Percentiles rank a stretch among this genome's conserved stretches.
Evolutionary conservation across 805 yeast species (phyloP).

Genomic region (Jamesozyma rosinii): DNA sequence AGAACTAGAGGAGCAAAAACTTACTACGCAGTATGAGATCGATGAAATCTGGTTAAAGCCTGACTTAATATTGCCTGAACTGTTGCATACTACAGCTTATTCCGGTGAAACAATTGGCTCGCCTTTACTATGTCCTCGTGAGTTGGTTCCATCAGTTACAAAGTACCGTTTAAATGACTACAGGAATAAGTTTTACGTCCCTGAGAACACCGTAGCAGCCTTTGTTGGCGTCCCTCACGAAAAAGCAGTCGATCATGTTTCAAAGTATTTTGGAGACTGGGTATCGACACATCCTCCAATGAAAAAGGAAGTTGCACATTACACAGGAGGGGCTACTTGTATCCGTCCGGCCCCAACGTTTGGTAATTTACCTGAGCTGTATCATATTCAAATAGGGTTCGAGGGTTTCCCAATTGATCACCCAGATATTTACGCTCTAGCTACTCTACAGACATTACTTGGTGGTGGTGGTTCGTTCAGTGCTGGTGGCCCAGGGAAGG

Average conservation of each 20-base stretch:
- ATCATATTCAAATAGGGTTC: constrained; percentile 78
- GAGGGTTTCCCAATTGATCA: constrained; percentile 78
- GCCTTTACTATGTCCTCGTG: constrained; percentile 75
- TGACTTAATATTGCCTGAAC: constrained; percentile 78
- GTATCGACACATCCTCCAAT: constrained; percentile 21
- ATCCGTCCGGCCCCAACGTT: constrained; percentile 45
- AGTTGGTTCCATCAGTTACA: constrained; percentile 47
- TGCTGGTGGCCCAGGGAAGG: constrained; percentile 99
- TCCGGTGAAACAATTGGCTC: constrained; percentile 65
- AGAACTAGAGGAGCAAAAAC: constrained; percentile 66
- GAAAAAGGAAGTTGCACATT: constrained; percentile 35
- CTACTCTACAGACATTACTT: constrained; percentile 76
- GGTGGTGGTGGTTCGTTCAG: constrained; percentile 98
- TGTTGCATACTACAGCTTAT: constrained; percentile 81
- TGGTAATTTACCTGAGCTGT: constrained; percentile 69
- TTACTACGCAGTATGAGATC: constrained; percentile 71
- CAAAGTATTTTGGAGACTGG: constrained; percentile 59
- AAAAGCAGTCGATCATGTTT: constrained; percentile 54
- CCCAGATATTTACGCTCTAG: constrained; percentile 83
- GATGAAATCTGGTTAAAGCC: constrained; percentile 75
- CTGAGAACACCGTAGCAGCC: constrained; percentile 75
- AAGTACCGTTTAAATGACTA: constrained; percentile 48
- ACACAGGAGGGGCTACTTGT: constrained; percentile 52
- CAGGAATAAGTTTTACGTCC: constrained; percentile 58
- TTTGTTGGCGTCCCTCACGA: constrained; percentile 77